These are phyloP conservation scores for Podila epicladia DNA, from an alignment of 192 early-diverging fungal genomes.

Conservation along the genomic window DNA sequence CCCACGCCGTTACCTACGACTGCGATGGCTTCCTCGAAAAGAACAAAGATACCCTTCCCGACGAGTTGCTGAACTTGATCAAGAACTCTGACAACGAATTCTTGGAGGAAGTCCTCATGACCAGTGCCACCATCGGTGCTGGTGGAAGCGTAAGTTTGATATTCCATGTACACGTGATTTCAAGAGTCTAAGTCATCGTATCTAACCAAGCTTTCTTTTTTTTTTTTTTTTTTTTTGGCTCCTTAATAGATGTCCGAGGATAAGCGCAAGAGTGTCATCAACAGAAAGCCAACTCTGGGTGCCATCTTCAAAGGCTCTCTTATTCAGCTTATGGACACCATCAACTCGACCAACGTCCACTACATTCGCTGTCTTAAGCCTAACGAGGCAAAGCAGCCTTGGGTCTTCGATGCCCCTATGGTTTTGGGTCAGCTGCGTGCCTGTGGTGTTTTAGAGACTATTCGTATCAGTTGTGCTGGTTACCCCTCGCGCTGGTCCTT, in stretches of 20 bases:
- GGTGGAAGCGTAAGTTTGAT: slow-evolving; percentile 57
- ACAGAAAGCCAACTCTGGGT: slow-evolving; percentile 93
- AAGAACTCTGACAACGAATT: slow-evolving; percentile 82
- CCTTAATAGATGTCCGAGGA: slow-evolving; percentile 34
- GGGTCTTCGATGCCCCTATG: slow-evolving; percentile 94
- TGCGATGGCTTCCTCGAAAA: slow-evolving; percentile 97
- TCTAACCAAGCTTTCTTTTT: not conserved
- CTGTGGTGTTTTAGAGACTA: slow-evolving; percentile 99
- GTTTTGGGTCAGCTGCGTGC: slow-evolving; percentile 94
- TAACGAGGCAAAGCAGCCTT: slow-evolving; percentile 93
- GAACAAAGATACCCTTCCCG: slow-evolving; percentile 98
- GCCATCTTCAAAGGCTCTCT: slow-evolving; percentile 95
- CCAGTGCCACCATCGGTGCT: slow-evolving; percentile 62
- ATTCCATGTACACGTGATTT: not conserved
- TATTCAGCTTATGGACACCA: slow-evolving; percentile 94
- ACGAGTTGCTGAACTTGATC: slow-evolving; percentile 86
- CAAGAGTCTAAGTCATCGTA: not conserved
- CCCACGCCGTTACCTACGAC: slow-evolving; percentile 93
- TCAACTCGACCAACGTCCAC: slow-evolving; percentile 91
- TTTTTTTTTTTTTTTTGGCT: not conserved
- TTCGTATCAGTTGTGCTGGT: slow-evolving; percentile 97
- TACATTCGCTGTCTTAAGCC: slow-evolving; percentile 99
- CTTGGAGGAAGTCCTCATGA: slow-evolving; percentile 79
- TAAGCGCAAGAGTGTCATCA: slow-evolving; percentile 61
- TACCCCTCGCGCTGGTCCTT: slow-evolving; percentile 93